These are phyloP conservation scores for Periconia macrospinosa DNA, from an alignment of 2,329 filamentous ascomycete genomes.

Conservation along the genomic window DNA sequence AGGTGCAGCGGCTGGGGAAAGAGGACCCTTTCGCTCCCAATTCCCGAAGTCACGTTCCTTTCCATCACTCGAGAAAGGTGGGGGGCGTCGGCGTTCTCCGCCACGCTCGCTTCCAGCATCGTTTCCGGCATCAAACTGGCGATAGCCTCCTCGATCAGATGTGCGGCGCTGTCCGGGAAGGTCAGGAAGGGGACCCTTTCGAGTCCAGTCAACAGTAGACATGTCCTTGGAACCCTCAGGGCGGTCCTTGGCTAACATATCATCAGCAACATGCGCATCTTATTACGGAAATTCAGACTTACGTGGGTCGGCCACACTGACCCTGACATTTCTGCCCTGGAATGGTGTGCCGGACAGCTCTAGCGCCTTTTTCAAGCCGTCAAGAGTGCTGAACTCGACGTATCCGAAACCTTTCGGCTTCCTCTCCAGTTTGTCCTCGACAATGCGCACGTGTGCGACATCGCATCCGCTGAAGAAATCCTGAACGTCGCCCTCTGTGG, in stretches of 20 bases:
- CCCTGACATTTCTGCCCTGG: constrained; percentile 84
- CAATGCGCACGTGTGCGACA: constrained; percentile 89
- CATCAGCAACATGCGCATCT: constrained; percentile 17
- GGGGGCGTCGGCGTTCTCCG: constrained; percentile 65
- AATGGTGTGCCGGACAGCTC: constrained; percentile 79
- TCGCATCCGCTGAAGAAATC: constrained; percentile 85
- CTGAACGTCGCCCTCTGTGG: constrained; percentile 77
- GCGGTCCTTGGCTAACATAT: constrained; percentile 75
- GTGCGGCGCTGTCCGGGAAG: constrained; percentile 61
- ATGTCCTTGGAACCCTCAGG: constrained; percentile 75
- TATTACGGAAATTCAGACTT: constrained; percentile 50
- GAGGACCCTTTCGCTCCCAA: constrained; percentile 93
- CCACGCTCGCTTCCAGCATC: constrained; percentile 65
- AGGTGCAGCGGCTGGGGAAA: constrained; percentile 67
- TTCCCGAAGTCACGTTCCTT: constrained; percentile 80
- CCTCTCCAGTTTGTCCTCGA: constrained; percentile 91
- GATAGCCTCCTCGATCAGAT: constrained; percentile 49
- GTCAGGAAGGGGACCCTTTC: constrained; percentile 85
- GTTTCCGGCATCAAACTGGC: constrained; percentile 57
- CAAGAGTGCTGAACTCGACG: constrained; percentile 85
- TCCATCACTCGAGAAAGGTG: constrained; percentile 69
- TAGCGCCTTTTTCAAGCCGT: constrained; percentile 89
- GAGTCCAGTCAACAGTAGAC: constrained; percentile 74
- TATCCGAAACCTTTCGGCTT: constrained; percentile 98
- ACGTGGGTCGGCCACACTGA: constrained; percentile 98